A percentile compares a stretch with the other conserved stretches of the same genome.
Conservation (phyloP, 371 early-diverging fungal genomes). For the Mucor saturninus region DNA sequence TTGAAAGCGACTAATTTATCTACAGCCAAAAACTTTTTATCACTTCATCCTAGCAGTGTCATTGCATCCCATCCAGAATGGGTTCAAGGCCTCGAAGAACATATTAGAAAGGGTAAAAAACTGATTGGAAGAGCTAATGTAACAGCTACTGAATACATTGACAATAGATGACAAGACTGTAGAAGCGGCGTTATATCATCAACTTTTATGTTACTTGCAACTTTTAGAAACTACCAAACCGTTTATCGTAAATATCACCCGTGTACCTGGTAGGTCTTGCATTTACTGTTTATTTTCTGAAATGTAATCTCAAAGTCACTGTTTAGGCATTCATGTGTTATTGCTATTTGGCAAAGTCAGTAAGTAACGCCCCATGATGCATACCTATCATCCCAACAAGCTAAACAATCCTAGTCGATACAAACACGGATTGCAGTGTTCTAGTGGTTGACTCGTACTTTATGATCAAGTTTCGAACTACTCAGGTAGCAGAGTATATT, state of each 20-base stretch:
- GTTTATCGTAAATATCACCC: slow-evolving; percentile 63
- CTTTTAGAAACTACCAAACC: slow-evolving; percentile 72
- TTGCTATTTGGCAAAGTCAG: slow-evolving; percentile 48
- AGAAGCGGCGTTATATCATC: slow-evolving; percentile 45
- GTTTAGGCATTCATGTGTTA: slow-evolving; percentile 44
- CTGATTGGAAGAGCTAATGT: not conserved
- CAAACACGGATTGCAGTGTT: slow-evolving; percentile 58
- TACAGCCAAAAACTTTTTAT: slow-evolving; percentile 55
- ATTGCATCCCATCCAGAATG: slow-evolving; percentile 62
- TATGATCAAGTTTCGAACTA: slow-evolving; percentile 54
- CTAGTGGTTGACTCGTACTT: slow-evolving; percentile 66
- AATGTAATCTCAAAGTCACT: not conserved
- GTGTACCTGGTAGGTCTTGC: slow-evolving; percentile 51
- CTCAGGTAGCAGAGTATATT: slow-evolving; percentile 43
- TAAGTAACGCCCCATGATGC: slow-evolving; percentile 20
- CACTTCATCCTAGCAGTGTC: slow-evolving; percentile 69
- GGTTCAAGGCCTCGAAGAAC: slow-evolving; percentile 52
- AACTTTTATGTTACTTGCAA: slow-evolving; percentile 65
- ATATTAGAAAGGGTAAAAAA: slow-evolving; percentile 46
- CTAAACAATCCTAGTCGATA: slow-evolving; percentile 49
- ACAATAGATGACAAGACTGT: slow-evolving; percentile 45
- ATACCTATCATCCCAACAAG: not conserved
- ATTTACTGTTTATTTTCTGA: not conserved
- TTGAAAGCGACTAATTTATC: not conserved
- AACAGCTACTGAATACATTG: not conserved